These are phyloP conservation scores for Magnaporthales sp. DNA, from an alignment of 2,329 filamentous ascomycete species.

Conservation along the genomic window DNA sequence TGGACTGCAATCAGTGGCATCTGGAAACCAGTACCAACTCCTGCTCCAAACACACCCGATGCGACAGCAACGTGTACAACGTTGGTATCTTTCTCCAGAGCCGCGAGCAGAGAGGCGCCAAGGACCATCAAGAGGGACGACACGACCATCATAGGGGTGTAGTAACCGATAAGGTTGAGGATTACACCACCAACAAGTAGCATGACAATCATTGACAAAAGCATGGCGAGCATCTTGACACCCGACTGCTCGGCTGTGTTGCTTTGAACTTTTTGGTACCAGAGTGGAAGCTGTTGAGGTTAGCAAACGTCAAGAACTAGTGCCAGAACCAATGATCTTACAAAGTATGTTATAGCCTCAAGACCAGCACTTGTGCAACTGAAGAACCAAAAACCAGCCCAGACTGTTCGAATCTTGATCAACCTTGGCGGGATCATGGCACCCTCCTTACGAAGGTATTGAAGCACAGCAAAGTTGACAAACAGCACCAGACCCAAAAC, in stretches of 20 bases:
- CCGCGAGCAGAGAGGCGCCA: conserved; percentile 32
- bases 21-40: conserved; percentile 34
- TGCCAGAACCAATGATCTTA: conserved; percentile 9
- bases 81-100: background rate
- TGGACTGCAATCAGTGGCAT: conserved; percentile 35
- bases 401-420: conserved; percentile 29
- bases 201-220: conserved; percentile 32
- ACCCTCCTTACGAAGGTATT: background rate
- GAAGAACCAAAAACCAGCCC: conserved; percentile 24
- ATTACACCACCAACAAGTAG: conserved; percentile 26
- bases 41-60: conserved; percentile 28
- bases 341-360: conserved; percentile 7
- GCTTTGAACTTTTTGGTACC: conserved; percentile 38
- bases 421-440: conserved; percentile 33
- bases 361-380: conserved; percentile 21
- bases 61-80: conserved; percentile 27
- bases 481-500: conserved; percentile 16
- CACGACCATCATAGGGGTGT: conserved; percentile 32
- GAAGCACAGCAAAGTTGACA: background rate
- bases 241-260: conserved; percentile 31
- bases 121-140: conserved; percentile 26
- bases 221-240: conserved; percentile 32
- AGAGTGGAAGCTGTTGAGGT: conserved; percentile 32
- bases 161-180: conserved; percentile 31
- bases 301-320: background rate